Evolutionary conservation across 164 flowering plant genomes (phyloP), one percentile per base, ranked within the genome.

Genomic region (Berberis thunbergii): DNA sequence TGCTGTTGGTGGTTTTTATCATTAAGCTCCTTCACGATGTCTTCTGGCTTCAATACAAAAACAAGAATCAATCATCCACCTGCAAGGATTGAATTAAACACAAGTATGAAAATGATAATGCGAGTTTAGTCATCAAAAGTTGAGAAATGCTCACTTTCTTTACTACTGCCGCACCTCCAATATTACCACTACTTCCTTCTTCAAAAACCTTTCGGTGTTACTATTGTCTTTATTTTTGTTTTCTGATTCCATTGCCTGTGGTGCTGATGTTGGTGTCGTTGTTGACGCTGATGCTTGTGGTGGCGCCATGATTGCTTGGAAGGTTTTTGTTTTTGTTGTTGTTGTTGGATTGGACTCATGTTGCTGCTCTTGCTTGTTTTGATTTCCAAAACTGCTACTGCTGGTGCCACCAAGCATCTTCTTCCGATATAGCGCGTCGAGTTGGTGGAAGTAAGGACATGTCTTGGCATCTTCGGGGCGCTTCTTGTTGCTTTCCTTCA

Each of bases 1-100:
- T 67, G 73, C 1, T 54, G 67, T 4, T 45, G 67, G 3, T 44
- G 52, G 10, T 66, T 49, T 6, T 59, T 72, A 62, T 59, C 70
- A 66, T 77, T 77, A 72, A 82, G 63, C 80, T 76, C 83, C 75
- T 77, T 84, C 84, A 82, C 76, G 67, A 79, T 78, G 89, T 78
- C 89, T 81, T 77, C 89, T 81, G 89, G 89, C 89, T 84, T 84
- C 89, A 84, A 74, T 75, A 63, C 74, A 69, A 76, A 71, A 70
- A 65, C 71, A 70, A 73, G 52, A 74, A 80, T 82, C 83, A 81
- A 69, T 67, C n/a, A 26, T 52, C 69, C 70, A 69, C 70, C 61
- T 48, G 69, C 64, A 56, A 45, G 9, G 63, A 67, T 45, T 59
- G 26, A 43, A 66, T 54, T 41, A 43, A 43, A 6, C 41, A 45